Evolutionary conservation across 768 basidiomycete genomes (phyloP).

Genomic region (Lepiota brunneoincarnata): DNA sequence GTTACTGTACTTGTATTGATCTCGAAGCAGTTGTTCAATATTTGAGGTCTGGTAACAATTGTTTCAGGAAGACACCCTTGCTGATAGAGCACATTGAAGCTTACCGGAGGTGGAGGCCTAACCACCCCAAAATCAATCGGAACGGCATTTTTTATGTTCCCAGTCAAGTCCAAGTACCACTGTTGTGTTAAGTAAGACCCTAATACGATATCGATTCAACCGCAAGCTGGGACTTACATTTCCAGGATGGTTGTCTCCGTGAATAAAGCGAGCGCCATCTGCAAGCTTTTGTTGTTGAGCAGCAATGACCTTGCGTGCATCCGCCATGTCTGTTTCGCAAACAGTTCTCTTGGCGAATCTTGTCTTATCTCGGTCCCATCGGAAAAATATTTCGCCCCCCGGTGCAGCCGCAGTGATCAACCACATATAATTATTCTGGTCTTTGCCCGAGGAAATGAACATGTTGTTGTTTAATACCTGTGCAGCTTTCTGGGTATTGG

Average conservation of each 20-base stretch:
- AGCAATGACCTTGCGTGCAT: not conserved
- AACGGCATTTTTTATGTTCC: not conserved
- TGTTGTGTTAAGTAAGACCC: too few relatives aligned
- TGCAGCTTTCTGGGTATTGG: not conserved
- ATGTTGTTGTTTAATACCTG: not conserved
- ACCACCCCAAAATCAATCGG: not conserved
- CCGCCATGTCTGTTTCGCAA: not conserved
- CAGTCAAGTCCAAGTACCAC: not conserved
- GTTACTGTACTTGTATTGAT: too few relatives aligned
- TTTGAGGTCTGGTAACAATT: too few relatives aligned
- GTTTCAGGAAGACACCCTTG: too few relatives aligned
- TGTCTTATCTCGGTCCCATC: not conserved
- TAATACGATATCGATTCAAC: too few relatives aligned
- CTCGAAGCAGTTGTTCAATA: too few relatives aligned
- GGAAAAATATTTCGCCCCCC: not conserved
- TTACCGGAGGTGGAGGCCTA: not conserved
- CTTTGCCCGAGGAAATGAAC: not conserved
- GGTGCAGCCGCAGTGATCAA: slow-evolving; percentile 3
- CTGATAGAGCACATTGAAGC: not conserved
- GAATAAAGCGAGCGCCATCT: not conserved
- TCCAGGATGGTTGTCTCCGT: not conserved
- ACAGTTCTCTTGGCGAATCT: slow-evolving; percentile 5
- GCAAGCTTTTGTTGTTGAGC: too few relatives aligned
- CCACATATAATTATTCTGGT: not conserved
- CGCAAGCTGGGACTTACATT: not conserved